Evolutionary conservation across 2,329 filamentous ascomycete species (phyloP).

Genomic region (Podosphaera aphanis): DNA sequence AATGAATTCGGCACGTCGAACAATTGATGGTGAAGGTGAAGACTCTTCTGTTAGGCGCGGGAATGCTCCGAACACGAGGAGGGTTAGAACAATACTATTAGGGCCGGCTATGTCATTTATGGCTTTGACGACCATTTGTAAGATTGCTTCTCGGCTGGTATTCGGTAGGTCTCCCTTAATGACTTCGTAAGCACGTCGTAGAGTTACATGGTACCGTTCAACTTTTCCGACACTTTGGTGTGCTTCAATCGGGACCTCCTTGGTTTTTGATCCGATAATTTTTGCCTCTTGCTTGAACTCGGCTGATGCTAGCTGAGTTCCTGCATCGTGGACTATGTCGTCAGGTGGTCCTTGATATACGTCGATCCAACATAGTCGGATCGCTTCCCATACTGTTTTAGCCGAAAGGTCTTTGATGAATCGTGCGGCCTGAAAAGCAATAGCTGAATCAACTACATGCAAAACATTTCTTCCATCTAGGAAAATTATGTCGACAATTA

Average conservation of each 20-base stretch:
- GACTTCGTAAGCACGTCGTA: conserved; percentile 2
- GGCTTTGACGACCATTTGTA: conserved; percentile 5
- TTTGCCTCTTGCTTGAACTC: conserved; percentile 1
- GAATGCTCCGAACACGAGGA: conserved; percentile 4
- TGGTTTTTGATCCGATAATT: background rate
- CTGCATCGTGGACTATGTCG: background rate
- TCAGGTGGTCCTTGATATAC: conserved; percentile 2
- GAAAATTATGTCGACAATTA: conserved; percentile 2
- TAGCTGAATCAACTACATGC: conserved; percentile 2
- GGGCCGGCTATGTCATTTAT: conserved; percentile 2
- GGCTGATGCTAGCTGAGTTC: conserved; percentile 1
- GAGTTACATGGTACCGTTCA: conserved; percentile 2
- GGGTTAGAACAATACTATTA: conserved; percentile 3
- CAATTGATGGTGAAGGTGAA: conserved; percentile 1
- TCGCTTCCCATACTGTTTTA: conserved; percentile 1
- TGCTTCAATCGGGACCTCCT: conserved; percentile 1
- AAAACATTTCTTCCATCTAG: conserved; percentile 1
- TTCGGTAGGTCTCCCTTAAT: conserved; percentile 1
- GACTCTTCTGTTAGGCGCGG: conserved; percentile 1
- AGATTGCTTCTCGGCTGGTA: background rate
- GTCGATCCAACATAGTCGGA: conserved; percentile 2
- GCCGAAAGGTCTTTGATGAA: conserved; percentile 1
- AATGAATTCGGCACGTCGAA: conserved; percentile 2
- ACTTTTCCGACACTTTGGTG: conserved; percentile 1
- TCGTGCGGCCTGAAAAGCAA: conserved; percentile 2